Percentiles rank a stretch among this genome's conserved stretches.
phyloP scores from a whole-genome alignment of 2,329 filamentous ascomycete genomes.

The Apiospora aurea region DNA sequence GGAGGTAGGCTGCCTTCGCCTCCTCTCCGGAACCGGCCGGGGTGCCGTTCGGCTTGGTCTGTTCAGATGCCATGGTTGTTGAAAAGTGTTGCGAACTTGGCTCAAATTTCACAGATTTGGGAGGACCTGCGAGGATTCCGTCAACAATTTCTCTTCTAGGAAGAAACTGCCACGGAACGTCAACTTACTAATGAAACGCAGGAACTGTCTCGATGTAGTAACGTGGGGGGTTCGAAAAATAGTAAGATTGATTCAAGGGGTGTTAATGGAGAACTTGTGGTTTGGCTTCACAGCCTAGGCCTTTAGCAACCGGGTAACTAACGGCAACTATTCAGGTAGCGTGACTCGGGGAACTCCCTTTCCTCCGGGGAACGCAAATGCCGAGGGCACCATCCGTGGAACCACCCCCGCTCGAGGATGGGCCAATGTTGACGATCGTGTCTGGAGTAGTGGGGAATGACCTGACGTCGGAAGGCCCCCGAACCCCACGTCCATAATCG shows the following conservation, averaged over 20 bases:
- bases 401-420: background rate
- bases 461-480: background rate
- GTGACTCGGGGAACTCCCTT: background rate
- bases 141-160: too few relatives aligned
- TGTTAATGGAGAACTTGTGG: background rate
- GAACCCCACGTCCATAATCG: background rate
- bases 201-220: too few relatives aligned
- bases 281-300: background rate
- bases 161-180: too few relatives aligned
- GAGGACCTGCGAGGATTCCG: too few relatives aligned
- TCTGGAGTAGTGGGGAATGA: slow-evolving; percentile 1
- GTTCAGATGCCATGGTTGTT: background rate
- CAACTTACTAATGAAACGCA: too few relatives aligned
- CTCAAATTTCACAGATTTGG: too few relatives aligned
- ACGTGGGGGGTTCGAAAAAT: background rate
- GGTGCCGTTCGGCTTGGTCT: background rate
- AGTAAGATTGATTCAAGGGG: background rate
- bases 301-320: background rate
- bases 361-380: background rate
- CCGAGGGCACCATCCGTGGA: background rate
- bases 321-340: background rate
- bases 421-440: background rate
- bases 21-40: background rate
- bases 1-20: slow-evolving; percentile 19
- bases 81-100: too few relatives aligned